Evolutionary conservation across 2,329 filamentous ascomycete species (phyloP).

Genomic region (Ceratocystis smalleyi): DNA sequence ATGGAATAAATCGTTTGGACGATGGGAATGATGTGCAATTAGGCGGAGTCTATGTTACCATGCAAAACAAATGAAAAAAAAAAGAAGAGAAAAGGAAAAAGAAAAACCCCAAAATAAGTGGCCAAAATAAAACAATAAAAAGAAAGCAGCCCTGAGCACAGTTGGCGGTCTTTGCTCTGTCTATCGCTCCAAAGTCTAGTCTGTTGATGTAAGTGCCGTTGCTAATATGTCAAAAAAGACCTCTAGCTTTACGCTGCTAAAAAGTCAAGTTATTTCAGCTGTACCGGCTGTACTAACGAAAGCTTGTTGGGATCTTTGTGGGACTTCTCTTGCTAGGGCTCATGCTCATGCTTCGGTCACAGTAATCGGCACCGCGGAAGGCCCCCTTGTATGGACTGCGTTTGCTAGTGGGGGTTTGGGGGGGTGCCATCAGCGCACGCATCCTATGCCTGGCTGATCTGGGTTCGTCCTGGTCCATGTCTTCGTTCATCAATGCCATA

Average conservation of each 20-base stretch:
- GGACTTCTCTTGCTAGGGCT: slow-evolving; percentile 16
- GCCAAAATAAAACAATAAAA: no score
- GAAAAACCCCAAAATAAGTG: background rate
- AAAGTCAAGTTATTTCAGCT: background rate
- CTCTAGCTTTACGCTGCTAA: background rate
- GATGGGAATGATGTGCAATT: background rate
- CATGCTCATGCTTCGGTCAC: slow-evolving; percentile 13
- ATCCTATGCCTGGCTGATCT: slow-evolving; percentile 12
- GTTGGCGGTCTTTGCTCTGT: no score
- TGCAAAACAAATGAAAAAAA: background rate
- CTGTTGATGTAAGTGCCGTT: no score
- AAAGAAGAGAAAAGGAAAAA: background rate
- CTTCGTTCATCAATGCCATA: slow-evolving; percentile 14
- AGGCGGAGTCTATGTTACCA: background rate
- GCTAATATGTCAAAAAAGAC: no score
- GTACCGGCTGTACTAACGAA: background rate
- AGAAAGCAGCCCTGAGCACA: no score
- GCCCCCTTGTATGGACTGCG: slow-evolving; percentile 7
- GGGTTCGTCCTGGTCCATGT: slow-evolving; percentile 10
- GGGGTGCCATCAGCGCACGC: slow-evolving; percentile 11
- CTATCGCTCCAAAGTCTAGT: no score
- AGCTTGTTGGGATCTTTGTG: slow-evolving; percentile 3
- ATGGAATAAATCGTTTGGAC: background rate
- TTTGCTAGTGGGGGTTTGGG: slow-evolving; percentile 12
- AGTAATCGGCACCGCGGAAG: slow-evolving; percentile 9